Evolutionary conservation across 768 basidiomycete genomes (phyloP).

Genomic region (Asterophora lycoperdoides): DNA sequence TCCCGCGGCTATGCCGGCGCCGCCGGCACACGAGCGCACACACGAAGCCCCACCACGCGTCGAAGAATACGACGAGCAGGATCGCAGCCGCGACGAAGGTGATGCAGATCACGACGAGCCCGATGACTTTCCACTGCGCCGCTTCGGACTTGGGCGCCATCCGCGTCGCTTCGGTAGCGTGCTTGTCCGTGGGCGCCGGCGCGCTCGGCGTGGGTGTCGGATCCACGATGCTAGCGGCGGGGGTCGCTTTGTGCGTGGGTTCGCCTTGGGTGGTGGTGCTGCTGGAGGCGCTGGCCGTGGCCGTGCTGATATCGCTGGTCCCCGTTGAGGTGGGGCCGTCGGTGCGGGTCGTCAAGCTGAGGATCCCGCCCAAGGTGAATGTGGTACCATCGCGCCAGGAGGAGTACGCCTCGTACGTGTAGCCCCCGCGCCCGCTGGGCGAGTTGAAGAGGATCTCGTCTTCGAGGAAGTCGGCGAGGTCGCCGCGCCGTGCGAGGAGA

Average conservation of each 20-base stretch:
- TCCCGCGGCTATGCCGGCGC: slow-evolving; percentile 28
- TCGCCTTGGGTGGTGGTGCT: not conserved
- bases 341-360: slow-evolving; percentile 3
- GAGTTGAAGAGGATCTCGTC: slow-evolving; percentile 11
- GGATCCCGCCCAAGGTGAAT: slow-evolving; percentile 10
- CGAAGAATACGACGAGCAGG: slow-evolving; percentile 62
- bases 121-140: slow-evolving; percentile 65
- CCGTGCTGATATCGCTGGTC: not conserved
- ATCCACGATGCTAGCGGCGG: not conserved
- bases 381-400: slow-evolving; percentile 1
- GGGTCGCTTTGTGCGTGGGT: not conserved
- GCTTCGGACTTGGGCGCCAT: slow-evolving; percentile 41
- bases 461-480: slow-evolving; percentile 12
- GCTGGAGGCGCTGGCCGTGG: slow-evolving; percentile 4
- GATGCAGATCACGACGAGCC: slow-evolving; percentile 62
- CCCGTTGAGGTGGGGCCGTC: slow-evolving; percentile 3
- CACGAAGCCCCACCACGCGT: slow-evolving; percentile 64
- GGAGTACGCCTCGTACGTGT: slow-evolving; percentile 1
- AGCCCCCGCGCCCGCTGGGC: slow-evolving; percentile 1
- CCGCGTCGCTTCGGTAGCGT: slow-evolving; percentile 13
- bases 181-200: slow-evolving; percentile 2
- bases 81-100: slow-evolving; percentile 52
- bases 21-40: slow-evolving; percentile 44
- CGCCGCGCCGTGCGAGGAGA: not conserved
- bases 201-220: not conserved